Percentiles rank a stretch among this genome's conserved stretches.
Conservation (phyloP, 352 stramenopile species). For the Phytophthora sansomeana region DNA sequence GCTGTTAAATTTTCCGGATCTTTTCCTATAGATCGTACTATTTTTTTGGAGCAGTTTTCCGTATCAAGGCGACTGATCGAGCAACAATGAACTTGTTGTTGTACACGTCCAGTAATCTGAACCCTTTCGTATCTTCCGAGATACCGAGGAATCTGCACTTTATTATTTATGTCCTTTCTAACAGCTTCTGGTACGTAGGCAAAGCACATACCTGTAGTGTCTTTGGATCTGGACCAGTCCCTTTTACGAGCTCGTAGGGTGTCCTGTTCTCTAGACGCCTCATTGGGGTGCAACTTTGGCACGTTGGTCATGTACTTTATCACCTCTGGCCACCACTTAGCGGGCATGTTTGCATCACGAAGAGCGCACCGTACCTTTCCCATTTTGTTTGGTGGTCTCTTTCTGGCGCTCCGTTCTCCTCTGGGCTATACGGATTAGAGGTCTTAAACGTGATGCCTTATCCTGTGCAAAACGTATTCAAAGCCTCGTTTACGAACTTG, state of each 20-base stretch:
- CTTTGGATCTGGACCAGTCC: background rate
- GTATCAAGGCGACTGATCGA: background rate
- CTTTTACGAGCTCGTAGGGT: conserved; percentile 7
- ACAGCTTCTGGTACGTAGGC: conserved; percentile 2
- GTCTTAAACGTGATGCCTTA: background rate
- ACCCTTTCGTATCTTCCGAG: conserved; percentile 9
- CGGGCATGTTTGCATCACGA: background rate
- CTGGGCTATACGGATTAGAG: background rate
- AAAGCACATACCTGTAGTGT: conserved; percentile 1
- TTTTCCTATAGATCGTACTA: conserved; percentile 1
- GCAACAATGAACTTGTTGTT: conserved; percentile 8
- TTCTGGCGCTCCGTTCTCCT: background rate
- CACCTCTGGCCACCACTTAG: background rate
- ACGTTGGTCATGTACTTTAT: conserved; percentile 3
- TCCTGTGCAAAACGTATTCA: background rate
- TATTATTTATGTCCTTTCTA: conserved; percentile 2
- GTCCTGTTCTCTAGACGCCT: background rate
- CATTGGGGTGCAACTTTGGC: conserved; percentile 5
- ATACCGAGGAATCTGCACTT: conserved; percentile 11
- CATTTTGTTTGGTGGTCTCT: background rate
- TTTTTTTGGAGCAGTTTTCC: background rate
- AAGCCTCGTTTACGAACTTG: background rate
- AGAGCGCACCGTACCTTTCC: background rate
- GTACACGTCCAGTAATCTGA: background rate
- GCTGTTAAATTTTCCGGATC: background rate